phyloP scores from a whole-genome alignment of 495 filamentous ascomycete genomes.

The Pseudotulostoma volvatum region DNA sequence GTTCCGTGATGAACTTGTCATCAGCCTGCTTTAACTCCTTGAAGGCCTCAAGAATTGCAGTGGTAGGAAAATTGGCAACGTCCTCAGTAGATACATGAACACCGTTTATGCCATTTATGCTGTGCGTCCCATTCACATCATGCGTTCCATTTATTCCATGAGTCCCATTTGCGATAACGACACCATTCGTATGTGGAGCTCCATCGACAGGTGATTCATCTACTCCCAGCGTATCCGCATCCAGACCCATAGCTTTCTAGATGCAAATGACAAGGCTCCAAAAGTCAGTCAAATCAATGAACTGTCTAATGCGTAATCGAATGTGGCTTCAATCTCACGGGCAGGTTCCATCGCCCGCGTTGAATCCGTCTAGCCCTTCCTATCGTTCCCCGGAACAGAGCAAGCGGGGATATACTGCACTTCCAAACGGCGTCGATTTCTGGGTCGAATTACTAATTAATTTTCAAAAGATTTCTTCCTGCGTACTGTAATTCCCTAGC shows the following conservation, averaged over 20 bases:
- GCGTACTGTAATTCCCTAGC: too few relatives aligned
- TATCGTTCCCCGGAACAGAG: too few relatives aligned
- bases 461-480: too few relatives aligned
- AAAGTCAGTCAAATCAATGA: constrained; percentile 6
- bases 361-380: too few relatives aligned
- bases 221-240: background rate
- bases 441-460: too few relatives aligned
- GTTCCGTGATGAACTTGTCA: constrained; percentile 16
- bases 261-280: constrained; percentile 2
- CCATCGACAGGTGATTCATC: constrained; percentile 1
- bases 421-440: too few relatives aligned
- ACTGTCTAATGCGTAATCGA: constrained; percentile 22
- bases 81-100: background rate
- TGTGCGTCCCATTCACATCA: background rate
- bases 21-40: constrained; percentile 9
- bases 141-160: background rate
- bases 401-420: too few relatives aligned
- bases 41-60: constrained; percentile 6
- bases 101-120: constrained; percentile 1
- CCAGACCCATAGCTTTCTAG: background rate
- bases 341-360: constrained; percentile 38
- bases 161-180: background rate
- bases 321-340: constrained; percentile 28
- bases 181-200: constrained; percentile 2
- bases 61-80: constrained; percentile 1